Percentiles rank a stretch among this genome's conserved stretches.
phyloP scores from a whole-genome alignment of 176 grass and related monocot species.

The Themeda triandra region DNA sequence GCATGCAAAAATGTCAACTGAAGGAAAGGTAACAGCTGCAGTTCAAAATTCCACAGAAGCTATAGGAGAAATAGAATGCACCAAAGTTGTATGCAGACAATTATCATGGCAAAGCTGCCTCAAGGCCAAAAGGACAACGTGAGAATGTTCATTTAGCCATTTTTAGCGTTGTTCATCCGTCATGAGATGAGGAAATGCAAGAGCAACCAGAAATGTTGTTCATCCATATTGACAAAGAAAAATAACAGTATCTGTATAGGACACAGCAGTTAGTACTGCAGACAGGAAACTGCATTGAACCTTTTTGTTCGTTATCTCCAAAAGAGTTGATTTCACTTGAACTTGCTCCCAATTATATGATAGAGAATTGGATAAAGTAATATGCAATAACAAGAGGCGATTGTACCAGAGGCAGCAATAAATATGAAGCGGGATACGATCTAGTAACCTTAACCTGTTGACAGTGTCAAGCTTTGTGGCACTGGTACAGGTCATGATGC shows the following conservation, averaged over 20 bases:
- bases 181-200: background rate
- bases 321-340: background rate
- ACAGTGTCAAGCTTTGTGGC: constrained; percentile 16
- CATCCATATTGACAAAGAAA: background rate
- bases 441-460: constrained; percentile 3
- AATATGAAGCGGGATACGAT: background rate
- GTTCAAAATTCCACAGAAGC: background rate
- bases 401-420: background rate
- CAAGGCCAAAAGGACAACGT: too few relatives aligned
- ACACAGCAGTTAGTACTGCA: background rate
- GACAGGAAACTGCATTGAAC: background rate
- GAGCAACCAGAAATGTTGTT: background rate
- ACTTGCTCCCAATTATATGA: background rate
- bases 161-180: background rate
- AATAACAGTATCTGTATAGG: background rate
- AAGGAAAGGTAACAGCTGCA: background rate
- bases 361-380: background rate
- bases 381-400: background rate
- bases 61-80: background rate
- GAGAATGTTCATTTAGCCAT: background rate
- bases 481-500: background rate
- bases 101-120: background rate
- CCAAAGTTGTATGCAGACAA: background rate
- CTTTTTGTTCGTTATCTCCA: background rate
- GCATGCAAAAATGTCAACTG: constrained; percentile 9